Percentiles rank a stretch among this genome's conserved stretches.
Conservation (phyloP, 257 asterid species). For the Lycium ferocissimum region DNA sequence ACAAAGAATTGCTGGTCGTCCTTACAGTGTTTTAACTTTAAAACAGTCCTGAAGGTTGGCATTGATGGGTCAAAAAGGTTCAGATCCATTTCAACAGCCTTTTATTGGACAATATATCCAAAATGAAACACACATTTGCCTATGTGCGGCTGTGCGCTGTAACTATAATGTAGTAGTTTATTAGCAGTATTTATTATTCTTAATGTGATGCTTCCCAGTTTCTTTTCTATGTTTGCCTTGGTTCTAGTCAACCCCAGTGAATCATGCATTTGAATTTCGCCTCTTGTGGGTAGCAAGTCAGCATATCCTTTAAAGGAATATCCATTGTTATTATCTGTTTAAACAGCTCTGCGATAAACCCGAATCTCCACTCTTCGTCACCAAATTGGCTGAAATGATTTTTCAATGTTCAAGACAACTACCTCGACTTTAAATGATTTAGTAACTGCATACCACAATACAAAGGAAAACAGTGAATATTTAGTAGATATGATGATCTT, state of each 20-base stretch:
- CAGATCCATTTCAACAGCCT: background rate
- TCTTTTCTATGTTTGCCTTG: background rate
- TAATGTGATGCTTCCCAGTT: background rate
- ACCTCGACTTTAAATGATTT: background rate
- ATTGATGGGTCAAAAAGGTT: constrained; percentile 7
- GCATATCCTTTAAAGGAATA: background rate
- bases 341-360: background rate
- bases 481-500: background rate
- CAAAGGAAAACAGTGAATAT: background rate
- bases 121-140: background rate
- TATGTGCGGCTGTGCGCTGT: background rate
- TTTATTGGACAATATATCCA: constrained; percentile 8
- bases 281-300: background rate
- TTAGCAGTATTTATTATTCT: background rate
- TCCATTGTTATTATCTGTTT: background rate
- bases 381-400: background rate
- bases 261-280: background rate
- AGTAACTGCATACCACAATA: background rate
- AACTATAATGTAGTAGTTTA: background rate
- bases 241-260: background rate
- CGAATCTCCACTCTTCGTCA: background rate
- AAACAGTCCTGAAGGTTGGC: background rate
- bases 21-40: background rate
- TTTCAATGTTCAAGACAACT: background rate
- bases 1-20: constrained; percentile 8